These are phyloP conservation scores for Santalum album DNA, from an alignment of 164 flowering plant species.

Conservation along the genomic window DNA sequence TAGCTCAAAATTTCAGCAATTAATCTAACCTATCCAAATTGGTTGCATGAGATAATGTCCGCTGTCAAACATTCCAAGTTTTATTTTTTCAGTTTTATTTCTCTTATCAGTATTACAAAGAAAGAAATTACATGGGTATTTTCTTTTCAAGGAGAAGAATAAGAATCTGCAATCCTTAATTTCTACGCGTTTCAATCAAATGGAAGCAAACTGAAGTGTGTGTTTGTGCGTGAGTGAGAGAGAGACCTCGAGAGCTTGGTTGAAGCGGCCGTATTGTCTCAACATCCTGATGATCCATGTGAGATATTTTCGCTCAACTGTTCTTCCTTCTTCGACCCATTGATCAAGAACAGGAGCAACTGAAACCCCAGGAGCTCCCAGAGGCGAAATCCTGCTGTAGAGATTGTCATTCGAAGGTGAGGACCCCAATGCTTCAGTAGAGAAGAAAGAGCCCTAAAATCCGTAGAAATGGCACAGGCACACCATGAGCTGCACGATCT, in stretches of 20 bases:
- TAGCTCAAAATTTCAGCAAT: too few relatives aligned
- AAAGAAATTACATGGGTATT: too few relatives aligned
- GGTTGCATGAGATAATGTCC: too few relatives aligned
- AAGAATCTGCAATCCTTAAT: too few relatives aligned
- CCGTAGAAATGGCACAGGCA: not conserved
- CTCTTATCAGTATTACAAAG: too few relatives aligned
- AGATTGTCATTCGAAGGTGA: conserved; percentile 8
- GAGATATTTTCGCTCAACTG: conserved; percentile 6
- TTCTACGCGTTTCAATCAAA: too few relatives aligned
- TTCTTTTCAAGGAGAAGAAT: too few relatives aligned
- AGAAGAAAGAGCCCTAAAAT: conserved; percentile 8
- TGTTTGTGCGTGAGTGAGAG: not conserved
- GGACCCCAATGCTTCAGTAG: conserved; percentile 9
- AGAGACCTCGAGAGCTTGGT: conserved; percentile 28
- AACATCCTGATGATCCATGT: conserved; percentile 8
- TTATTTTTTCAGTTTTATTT: too few relatives aligned
- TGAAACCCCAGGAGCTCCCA: conserved; percentile 11
- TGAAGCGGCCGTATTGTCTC: conserved; percentile 9
- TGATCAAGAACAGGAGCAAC: conserved; percentile 13
- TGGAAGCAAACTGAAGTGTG: not conserved
- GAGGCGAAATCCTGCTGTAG: conserved; percentile 6
- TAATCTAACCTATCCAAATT: too few relatives aligned
- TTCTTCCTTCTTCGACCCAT: conserved; percentile 20
- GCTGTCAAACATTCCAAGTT: too few relatives aligned
- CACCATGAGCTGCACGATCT: conserved; percentile 15